phyloP scores from a whole-genome alignment of 805 yeast species.

The Candida jianshihensis region DNA sequence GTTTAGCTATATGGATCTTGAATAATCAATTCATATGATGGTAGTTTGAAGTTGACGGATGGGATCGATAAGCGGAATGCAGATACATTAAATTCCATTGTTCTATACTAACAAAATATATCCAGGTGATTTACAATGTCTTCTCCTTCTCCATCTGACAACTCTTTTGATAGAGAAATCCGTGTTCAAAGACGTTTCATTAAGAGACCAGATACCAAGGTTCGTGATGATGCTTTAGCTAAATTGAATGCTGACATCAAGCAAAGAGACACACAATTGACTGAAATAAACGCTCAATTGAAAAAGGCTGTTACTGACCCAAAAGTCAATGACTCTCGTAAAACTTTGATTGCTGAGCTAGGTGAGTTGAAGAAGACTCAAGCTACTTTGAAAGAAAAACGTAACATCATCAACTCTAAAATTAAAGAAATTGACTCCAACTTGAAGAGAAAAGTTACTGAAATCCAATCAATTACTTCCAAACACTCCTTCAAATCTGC shows the following conservation, averaged over 20 bases:
- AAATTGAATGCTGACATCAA: constrained; percentile 54
- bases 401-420: constrained; percentile 48
- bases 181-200: constrained; percentile 34
- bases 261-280: constrained; percentile 48
- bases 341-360: constrained; percentile 45
- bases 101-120: neutral
- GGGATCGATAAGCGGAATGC: too few relatives aligned
- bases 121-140: constrained; percentile 4
- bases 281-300: constrained; percentile 47
- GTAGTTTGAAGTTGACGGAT: too few relatives aligned
- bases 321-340: constrained; percentile 41
- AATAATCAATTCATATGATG: too few relatives aligned
- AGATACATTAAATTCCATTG: too few relatives aligned
- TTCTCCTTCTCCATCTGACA: constrained; percentile 6
- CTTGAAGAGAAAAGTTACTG: constrained; percentile 68
- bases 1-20: too few relatives aligned
- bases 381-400: constrained; percentile 39
- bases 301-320: constrained; percentile 46
- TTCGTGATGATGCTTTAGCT: constrained; percentile 51
- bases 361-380: constrained; percentile 39
- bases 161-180: constrained; percentile 8
- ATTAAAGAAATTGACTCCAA: constrained; percentile 62
- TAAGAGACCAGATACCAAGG: constrained; percentile 69
- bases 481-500: constrained; percentile 62
- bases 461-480: constrained; percentile 64